Base-by-base conservation (phyloP, 2,329 filamentous ascomycete species). In the Drechslerella dactyloides region DNA sequence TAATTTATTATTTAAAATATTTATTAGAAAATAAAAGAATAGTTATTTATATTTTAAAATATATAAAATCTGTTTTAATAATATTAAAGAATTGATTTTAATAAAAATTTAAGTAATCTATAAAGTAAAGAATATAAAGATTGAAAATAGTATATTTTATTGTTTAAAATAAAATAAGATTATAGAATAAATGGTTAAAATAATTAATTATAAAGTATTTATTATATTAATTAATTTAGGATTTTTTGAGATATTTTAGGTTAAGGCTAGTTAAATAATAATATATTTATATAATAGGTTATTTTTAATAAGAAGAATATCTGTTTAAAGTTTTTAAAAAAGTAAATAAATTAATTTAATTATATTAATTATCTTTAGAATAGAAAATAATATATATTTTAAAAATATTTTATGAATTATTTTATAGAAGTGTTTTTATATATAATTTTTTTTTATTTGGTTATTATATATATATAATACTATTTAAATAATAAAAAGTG, bases 81-180 rank as follows among this genome's bases (percentile, higher is more conserved):
- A 60, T n/a, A 60, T 23, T n/a, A 17, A n/a, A n/a, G n/a, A n/a
- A n/a, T n/a, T n/a, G n/a, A 8, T 19, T 54, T 23, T 23, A 23
- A 23, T 23, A 3, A 21, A 33, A 21, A 23, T 54, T 21, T 54
- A 23, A 54, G 15, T 17, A 23, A 23, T 54, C 8, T 54, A 54
- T 54, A 54, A 23, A 17, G 8, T 48, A 19, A 10, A 48, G 8
- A 19, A 19, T 48, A 48, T 24, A 48, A 8, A 33, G 8, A 33
- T 33, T 33, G 8, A 33, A 33, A 33, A 33, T 48, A 19, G 10
- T 48, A 19, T 33, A 4, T 33, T 33, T 8, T 33, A 33, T 33
- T 33, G 8, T 48, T 48, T 52, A 53, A 21, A n/a, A 52, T 23
- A 21, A 53, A 52, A 53, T 53, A 52, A 60, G 19, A 52, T 60